Base-by-base conservation (phyloP, 1,284 basidiomycete species). In the Earliella scabrosa region DNA sequence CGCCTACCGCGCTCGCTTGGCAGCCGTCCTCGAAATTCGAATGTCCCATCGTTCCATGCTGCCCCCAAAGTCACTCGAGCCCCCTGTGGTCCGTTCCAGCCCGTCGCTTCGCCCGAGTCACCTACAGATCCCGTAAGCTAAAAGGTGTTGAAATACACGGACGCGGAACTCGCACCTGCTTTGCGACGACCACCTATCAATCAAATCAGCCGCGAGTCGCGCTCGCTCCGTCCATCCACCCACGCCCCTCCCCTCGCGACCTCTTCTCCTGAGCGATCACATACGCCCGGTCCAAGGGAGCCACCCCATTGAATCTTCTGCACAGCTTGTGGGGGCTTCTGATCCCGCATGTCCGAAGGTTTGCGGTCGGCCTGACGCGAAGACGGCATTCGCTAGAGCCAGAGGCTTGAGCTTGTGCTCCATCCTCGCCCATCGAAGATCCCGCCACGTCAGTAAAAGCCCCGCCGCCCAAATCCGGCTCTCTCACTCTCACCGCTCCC, bases 281-380 rank as follows among this genome's bases (percentile, higher is more conserved):
- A 48, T 50, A 60, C 52, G 52, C 29, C 55, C 52, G 55, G 54
- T 20, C 46, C 52, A 49, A 56, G 40, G 40, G 50, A 46, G 4
- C 39, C 16, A 4, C 36, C 36, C 50, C 50, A 61, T 56, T 55
- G 43, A 53, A 43, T 55, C 39, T 52, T 31, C 44, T 52, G 59
- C 59, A 61, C 59, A 61, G 59, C 59, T 58, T 60, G 55, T 27
- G 36, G 45, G 45, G n/a, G 52, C 59, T 61, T 61, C 59, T 56
- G 56, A 58, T 61, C 38, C 53, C 46, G 53, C 47, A n/a, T 31
- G 35, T 50, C 52, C 52, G 31, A 53, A 47, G 44, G 51, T 53
- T 43, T 46, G 44, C 51, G 51, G 38, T 7, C 18, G 13, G 29
- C 16, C 11, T 13, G 23, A 34, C n/a, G 11, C 49, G 40, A 44